Conservation (phyloP, 129 eudicot species). For the Helianthus tuberosus region DNA sequence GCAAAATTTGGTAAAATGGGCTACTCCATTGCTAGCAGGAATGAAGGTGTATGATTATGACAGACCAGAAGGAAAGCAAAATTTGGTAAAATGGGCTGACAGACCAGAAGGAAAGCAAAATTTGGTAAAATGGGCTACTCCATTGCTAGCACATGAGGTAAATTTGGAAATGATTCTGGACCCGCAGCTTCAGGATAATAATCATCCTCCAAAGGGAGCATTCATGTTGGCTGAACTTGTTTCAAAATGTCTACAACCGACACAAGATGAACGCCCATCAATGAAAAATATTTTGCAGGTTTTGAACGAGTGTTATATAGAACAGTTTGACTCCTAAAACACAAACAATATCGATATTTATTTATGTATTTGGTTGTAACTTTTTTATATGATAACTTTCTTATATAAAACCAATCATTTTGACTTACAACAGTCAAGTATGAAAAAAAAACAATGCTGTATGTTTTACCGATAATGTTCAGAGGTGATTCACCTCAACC, state of each 20-base stretch:
- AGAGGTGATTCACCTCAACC: too few species aligned
- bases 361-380: too few species aligned
- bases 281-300: not conserved
- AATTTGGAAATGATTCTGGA: conserved; percentile 32
- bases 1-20: conserved; percentile 34
- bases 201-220: conserved; percentile 28
- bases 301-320: too few species aligned
- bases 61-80: conserved; percentile 23
- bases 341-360: too few species aligned
- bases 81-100: conserved; percentile 33
- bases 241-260: conserved; percentile 26
- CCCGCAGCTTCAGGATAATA: conserved; percentile 6
- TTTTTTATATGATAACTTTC: too few species aligned
- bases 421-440: not conserved
- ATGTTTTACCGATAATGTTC: too few species aligned
- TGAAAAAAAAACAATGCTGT: too few species aligned
- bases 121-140: conserved; percentile 32
- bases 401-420: too few species aligned
- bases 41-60: too few species aligned
- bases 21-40: conserved; percentile 23
- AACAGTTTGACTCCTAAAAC: too few species aligned
- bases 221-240: conserved; percentile 16
- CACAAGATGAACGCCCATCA: conserved; percentile 17
- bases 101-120: conserved; percentile 26
- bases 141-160: conserved; percentile 18